A percentile compares a stretch with the other conserved stretches of the same genome.
Conservation (phyloP, 768 basidiomycete genomes). For the Thelephora ganbajun region DNA sequence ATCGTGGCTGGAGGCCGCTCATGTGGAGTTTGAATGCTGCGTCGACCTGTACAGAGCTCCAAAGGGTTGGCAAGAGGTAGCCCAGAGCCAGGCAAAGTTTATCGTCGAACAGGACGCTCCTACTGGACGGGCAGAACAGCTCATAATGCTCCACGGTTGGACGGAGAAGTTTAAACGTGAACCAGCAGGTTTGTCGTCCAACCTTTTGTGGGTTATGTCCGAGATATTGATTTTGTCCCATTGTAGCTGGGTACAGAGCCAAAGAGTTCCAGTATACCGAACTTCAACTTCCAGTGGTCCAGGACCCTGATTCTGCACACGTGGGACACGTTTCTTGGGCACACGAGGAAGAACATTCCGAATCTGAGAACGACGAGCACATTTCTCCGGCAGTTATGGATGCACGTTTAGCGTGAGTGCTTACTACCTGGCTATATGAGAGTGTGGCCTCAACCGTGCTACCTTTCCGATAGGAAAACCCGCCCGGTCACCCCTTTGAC, state of each 20-base stretch:
- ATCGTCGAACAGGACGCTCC: conserved; percentile 53
- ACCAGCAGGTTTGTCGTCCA: no score
- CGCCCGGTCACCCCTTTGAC: conserved; percentile 31
- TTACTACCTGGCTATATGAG: not conserved
- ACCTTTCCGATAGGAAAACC: conserved; percentile 26
- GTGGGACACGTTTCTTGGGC: no score
- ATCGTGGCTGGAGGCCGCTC: conserved; percentile 57
- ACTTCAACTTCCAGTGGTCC: not conserved
- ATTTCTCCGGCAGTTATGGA: conserved; percentile 58
- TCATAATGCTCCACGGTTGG: conserved; percentile 13
- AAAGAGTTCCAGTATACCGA: not conserved
- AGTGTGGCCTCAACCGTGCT: not conserved
- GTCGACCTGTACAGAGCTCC: conserved; percentile 63
- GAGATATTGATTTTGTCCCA: not conserved
- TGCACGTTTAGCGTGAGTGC: conserved; percentile 52
- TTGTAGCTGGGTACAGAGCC: no score
- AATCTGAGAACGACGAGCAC: conserved; percentile 53
- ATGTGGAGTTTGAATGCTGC: conserved; percentile 34
- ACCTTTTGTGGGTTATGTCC: no score
- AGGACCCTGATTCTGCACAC: no score
- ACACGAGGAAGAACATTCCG: conserved; percentile 6
- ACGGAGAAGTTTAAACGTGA: not conserved
- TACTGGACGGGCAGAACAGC: conserved; percentile 45
- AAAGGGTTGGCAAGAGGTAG: conserved; percentile 34
- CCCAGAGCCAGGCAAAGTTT: conserved; percentile 47